phyloP scores from a whole-genome alignment of 2,329 filamentous ascomycete species.

The Cercospora beticola region DNA sequence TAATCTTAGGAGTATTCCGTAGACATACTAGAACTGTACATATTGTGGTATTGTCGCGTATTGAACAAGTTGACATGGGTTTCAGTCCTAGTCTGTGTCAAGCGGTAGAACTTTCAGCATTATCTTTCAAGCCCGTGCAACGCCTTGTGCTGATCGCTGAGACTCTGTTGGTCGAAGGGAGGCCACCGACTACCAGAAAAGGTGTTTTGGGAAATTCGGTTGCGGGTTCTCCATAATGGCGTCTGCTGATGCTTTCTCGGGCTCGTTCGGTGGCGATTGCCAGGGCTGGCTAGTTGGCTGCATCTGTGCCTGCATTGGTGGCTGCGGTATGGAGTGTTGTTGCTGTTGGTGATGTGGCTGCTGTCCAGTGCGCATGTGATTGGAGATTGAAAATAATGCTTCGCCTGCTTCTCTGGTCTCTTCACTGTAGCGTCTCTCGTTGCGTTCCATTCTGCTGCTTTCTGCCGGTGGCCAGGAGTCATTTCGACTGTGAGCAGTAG shows the following conservation, averaged over 20 bases:
- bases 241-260: neutral
- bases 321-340: constrained; percentile 5
- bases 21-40: neutral
- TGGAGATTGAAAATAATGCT: constrained; percentile 27
- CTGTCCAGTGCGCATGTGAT: constrained; percentile 15
- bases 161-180: neutral
- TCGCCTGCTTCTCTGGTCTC: constrained; percentile 27
- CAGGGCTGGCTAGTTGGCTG: constrained; percentile 4
- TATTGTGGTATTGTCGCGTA: neutral
- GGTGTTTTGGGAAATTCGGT: constrained; percentile 24
- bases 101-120: constrained; percentile 9
- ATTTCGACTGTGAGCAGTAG: neutral
- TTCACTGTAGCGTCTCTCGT: constrained; percentile 25
- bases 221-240: constrained; percentile 7
- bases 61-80: neutral
- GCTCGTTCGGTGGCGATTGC: constrained; percentile 4
- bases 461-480: constrained; percentile 13
- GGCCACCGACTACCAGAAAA: constrained; percentile 21
- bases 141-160: neutral
- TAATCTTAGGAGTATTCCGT: neutral
- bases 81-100: no score
- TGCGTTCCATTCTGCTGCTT: neutral
- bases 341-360: constrained; percentile 6
- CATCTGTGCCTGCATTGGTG: neutral
- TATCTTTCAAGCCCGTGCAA: neutral